Conservation (phyloP, 2,329 filamentous ascomycete species). For the Xylariaceae sp. region DNA sequence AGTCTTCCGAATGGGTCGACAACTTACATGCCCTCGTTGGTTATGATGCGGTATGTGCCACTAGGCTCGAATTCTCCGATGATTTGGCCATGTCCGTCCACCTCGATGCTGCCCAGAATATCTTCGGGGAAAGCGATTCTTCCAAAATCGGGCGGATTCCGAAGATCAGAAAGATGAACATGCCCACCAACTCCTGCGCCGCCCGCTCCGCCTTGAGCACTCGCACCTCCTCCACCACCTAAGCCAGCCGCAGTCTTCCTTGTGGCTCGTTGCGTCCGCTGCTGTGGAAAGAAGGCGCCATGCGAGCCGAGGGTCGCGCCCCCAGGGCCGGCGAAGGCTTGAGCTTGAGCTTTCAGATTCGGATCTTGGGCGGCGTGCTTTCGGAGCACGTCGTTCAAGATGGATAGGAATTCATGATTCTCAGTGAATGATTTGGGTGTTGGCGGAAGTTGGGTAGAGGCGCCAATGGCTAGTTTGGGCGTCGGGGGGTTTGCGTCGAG, state of each 20-base stretch:
- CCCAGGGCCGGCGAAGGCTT: slow-evolving; percentile 65
- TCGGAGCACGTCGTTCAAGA: slow-evolving; percentile 63
- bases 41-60: slow-evolving; percentile 69
- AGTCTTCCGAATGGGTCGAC: background rate
- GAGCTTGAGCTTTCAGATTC: slow-evolving; percentile 61
- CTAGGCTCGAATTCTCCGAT: slow-evolving; percentile 65
- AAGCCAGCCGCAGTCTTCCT: slow-evolving; percentile 37
- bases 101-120: slow-evolving; percentile 72
- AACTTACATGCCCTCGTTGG: slow-evolving; percentile 72
- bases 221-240: slow-evolving; percentile 56
- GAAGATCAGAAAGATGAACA: slow-evolving; percentile 68
- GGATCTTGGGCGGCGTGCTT: slow-evolving; percentile 64
- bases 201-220: slow-evolving; percentile 66
- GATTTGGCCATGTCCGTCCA: slow-evolving; percentile 63
- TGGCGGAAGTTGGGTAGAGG: slow-evolving; percentile 63
- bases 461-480: slow-evolving; percentile 63
- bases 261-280: slow-evolving; percentile 44
- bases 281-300: slow-evolving; percentile 57
- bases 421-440: slow-evolving; percentile 65
- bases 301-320: slow-evolving; percentile 60
- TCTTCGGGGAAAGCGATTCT: slow-evolving; percentile 74
- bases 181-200: slow-evolving; percentile 66
- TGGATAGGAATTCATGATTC: slow-evolving; percentile 64
- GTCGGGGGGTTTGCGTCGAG: slow-evolving; percentile 65
- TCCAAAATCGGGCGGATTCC: slow-evolving; percentile 71